Base-by-base conservation (phyloP, 768 basidiomycete genomes). In the Amanita rimosa region DNA sequence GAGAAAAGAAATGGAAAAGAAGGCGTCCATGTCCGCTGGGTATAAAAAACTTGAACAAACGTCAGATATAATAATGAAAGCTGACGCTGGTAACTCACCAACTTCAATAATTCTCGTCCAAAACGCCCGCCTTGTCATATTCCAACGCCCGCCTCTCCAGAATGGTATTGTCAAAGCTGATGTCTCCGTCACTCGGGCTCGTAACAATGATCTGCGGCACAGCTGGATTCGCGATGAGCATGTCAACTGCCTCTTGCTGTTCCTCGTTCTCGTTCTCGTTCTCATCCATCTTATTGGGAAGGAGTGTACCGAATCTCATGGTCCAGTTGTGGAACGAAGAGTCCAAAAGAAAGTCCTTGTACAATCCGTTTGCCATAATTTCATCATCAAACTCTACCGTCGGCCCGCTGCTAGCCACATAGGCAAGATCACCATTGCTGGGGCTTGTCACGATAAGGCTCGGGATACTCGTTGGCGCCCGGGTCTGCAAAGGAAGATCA, bases 361-460 rank as follows among this genome's bases (percentile, higher is more conserved):
- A 14, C 1, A 24, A 1, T 9, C 19, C 33, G 11, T 36, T 13
- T 2, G 13, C 19, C 13, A 46, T 46, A 8, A 34, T 11, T 9
- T 35, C 10, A 6, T 35, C 14, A 14, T 46, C 45, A 22, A 46
- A 46, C 3, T n/a, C n/a, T n/a, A 11, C 31, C 0, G 17, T 9
- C 7, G 17, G 17, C 1, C 8, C 33, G 13, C n/a, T 35, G 11
- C 36, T 7, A n/a, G 6, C 4, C 21, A 35, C 9, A 5, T 1
- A 6, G 3, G 10, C 44, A 35, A 46, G 4, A 10, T 46, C 35
- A 11, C 17, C 45, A 11, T 46, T 22, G 22, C 45, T 48, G 14
- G 46, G 46, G 9, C 46, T 48, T 24, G 46, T 48, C 9, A 48
- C 46, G 17, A 48, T 48, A 6, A 48, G 19, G 17, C n/a, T 40